Conservation (phyloP, 2,329 filamentous ascomycete genomes). For the Penicillium occitanis region DNA sequence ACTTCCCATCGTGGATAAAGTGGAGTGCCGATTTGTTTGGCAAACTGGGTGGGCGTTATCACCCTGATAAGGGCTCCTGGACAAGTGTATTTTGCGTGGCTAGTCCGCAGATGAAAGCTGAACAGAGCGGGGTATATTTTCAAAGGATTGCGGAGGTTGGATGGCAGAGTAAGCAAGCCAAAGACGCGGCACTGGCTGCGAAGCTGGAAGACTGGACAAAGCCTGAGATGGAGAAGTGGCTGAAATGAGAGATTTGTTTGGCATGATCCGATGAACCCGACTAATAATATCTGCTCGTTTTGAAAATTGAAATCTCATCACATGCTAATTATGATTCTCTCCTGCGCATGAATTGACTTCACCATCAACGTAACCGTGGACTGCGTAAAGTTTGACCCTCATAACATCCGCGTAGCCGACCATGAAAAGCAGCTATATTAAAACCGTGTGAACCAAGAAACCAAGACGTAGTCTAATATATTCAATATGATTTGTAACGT, state of each 20-base stretch:
- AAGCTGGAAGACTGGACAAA: slow-evolving; percentile 17
- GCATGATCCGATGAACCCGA: background rate
- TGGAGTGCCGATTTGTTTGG: background rate
- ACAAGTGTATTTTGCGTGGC: slow-evolving; percentile 41
- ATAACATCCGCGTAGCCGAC: background rate
- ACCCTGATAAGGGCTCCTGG: slow-evolving; percentile 39
- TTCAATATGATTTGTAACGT: slow-evolving; percentile 1
- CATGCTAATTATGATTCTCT: background rate
- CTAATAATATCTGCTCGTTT: background rate
- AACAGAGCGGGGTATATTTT: slow-evolving; percentile 23
- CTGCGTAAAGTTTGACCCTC: background rate
- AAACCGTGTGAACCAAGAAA: background rate
- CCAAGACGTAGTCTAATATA: background rate
- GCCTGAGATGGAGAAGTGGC: slow-evolving; percentile 17
- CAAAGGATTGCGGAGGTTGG: slow-evolving; percentile 17
- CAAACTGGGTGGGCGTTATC: slow-evolving; percentile 2
- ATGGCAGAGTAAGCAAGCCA: slow-evolving; percentile 18
- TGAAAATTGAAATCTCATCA: background rate
- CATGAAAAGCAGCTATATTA: background rate
- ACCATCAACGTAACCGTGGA: background rate
- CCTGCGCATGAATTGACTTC: background rate
- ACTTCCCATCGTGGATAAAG: background rate
- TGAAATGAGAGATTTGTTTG: background rate
- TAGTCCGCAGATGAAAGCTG: slow-evolving; percentile 39
- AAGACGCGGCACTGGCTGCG: slow-evolving; percentile 9